phyloP scores from a whole-genome alignment of 2,329 filamentous ascomycete species.

The Aphanocladium album region DNA sequence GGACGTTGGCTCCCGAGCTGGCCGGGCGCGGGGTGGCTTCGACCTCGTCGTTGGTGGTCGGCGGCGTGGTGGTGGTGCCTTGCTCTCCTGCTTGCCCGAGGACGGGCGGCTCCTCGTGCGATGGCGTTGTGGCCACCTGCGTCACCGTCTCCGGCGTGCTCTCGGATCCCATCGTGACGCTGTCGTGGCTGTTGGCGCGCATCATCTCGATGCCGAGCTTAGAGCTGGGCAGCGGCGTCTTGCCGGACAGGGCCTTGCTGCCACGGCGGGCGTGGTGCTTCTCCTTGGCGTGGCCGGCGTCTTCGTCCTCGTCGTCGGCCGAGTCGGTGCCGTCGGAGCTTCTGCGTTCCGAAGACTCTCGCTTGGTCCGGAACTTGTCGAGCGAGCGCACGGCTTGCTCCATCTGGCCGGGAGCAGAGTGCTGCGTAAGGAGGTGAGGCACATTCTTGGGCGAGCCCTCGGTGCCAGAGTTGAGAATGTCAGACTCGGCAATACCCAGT shows the following conservation, averaged over 20 bases:
- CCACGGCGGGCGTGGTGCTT: conserved; percentile 43
- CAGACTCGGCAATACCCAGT: conserved; percentile 69
- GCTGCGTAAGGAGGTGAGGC: conserved; percentile 52
- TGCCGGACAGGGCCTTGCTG: conserved; percentile 35
- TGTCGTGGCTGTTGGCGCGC: conserved; percentile 91
- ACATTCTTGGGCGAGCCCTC: conserved; percentile 38
- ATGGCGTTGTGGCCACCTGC: conserved; percentile 46
- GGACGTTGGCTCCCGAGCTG: background rate
- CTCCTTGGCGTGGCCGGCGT: conserved; percentile 37
- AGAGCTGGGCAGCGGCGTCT: conserved; percentile 64
- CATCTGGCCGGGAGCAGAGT: conserved; percentile 60
- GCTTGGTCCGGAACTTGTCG: conserved; percentile 67
- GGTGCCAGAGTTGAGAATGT: conserved; percentile 29
- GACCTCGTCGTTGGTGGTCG: conserved; percentile 20
- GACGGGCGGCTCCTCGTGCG: conserved; percentile 33
- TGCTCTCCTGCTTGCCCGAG: conserved; percentile 18
- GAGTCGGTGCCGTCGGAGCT: conserved; percentile 72
- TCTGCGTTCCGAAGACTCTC: conserved; percentile 27
- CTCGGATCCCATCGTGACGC: conserved; percentile 53
- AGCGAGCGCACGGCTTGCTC: conserved; percentile 56
- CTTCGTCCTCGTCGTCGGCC: conserved; percentile 92
- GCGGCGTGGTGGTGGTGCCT: conserved; percentile 5
- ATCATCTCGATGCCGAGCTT: conserved; percentile 97
- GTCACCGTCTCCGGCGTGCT: conserved; percentile 48
- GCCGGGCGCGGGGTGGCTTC: conserved; percentile 43